Evolutionary conservation across 2,329 filamentous ascomycete species (phyloP), one percentile per base, ranked within the genome.

Genomic region (Aspergillus proliferans): DNA sequence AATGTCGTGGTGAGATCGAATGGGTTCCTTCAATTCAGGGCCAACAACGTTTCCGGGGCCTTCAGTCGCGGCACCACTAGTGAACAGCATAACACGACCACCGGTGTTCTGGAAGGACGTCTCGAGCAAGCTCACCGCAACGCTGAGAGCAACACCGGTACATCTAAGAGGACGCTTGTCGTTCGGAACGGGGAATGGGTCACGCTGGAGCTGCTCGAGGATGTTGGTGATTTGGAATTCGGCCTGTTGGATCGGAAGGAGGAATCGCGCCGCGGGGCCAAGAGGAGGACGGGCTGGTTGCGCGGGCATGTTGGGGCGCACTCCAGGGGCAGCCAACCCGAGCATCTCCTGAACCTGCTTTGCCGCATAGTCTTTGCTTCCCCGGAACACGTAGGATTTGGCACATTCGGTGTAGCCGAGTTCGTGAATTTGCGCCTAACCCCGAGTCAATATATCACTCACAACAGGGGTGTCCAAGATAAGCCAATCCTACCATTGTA

Each of bases 331-430:
- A 43, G 85, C 78, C 47, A 96, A 78, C 24, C 91, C 93, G 45
- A 98, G 84, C 93, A 98, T 98, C 66, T 98, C 93, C 71, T 97
- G 92, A n/a, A 98, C 90, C 68, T 97, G 91, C 75, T 97, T 97
- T 47, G 91, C 88, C n/a, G 85, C 81, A 70, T 98, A 98, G 64
- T 98, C 93, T 76, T 97, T 98, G 77, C 85, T 96, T 36, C 93
- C 93, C 49, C 92, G 84, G 79, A 98, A 98, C 39, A 98, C 93
- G 64, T 96, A 98, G 5, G 92, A 96, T 73, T 97, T 98, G 57
- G 93, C 89, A 71, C 93, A 98, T 72, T 97, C 93, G 48, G 88
- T 91, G 67, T 98, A 98, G 48, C 93, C 93, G 58, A 98, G 88
- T 72, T 98, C 93, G 68, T 98, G 93, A 15, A 98, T 89, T 81